Evolutionary conservation across 306 rosid species (phyloP).

Genomic region (Dicorynia guianensis): DNA sequence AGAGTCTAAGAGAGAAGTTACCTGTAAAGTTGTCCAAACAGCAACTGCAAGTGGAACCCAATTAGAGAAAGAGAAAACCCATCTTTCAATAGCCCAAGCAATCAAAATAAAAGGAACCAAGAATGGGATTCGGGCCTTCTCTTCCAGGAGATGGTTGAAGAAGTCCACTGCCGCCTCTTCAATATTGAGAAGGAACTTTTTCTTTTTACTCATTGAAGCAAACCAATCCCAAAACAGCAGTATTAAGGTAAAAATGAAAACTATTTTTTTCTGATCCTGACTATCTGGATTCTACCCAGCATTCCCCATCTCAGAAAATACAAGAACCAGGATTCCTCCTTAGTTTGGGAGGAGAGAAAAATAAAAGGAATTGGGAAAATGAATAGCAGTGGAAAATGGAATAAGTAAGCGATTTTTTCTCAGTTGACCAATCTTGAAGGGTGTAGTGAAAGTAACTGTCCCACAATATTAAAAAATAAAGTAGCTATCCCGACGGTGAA

Average conservation of each 20-base stretch:
- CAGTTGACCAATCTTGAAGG: constrained; percentile 43
- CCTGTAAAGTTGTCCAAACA: constrained; percentile 91
- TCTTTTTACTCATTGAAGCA: constrained; percentile 62
- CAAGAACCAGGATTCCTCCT: neutral
- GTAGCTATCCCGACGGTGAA: neutral
- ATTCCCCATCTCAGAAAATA: neutral
- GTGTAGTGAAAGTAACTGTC: constrained; percentile 5
- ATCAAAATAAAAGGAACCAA: constrained; percentile 70
- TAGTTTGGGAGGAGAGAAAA: neutral
- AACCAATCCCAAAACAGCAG: constrained; percentile 13
- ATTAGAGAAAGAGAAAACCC: constrained; percentile 82
- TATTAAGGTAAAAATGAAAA: neutral
- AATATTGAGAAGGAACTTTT: constrained; percentile 41
- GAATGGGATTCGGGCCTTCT: constrained; percentile 64
- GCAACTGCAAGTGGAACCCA: constrained; percentile 86
- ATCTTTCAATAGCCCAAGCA: constrained; percentile 85
- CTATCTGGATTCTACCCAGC: neutral
- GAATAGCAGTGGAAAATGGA: neutral
- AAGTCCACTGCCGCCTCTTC: constrained; percentile 64
- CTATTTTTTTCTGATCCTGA: constrained; percentile 16
- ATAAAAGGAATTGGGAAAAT: neutral
- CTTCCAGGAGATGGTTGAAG: constrained; percentile 53
- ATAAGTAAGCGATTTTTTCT: neutral
- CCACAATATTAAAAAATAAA: too few relatives aligned
- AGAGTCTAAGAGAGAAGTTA: constrained; percentile 14